phyloP scores from a whole-genome alignment of 495 filamentous ascomycete species.

The Aspergillus taichungensis region DNA sequence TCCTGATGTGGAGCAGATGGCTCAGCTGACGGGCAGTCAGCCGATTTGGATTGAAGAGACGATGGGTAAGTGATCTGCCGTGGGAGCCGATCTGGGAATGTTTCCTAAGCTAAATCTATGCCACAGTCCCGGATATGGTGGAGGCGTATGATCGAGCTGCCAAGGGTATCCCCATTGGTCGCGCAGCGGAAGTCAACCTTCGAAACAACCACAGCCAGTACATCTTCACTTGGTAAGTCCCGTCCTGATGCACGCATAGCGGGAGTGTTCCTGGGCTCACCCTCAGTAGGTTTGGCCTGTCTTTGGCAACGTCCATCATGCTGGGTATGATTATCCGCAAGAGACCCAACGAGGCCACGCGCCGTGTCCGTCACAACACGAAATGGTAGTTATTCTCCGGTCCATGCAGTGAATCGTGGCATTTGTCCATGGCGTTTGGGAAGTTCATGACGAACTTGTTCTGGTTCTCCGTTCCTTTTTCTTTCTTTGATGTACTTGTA shows the following conservation, averaged over 20 bases:
- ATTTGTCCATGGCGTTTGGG: slow-evolving; percentile 18
- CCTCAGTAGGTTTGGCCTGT: slow-evolving; percentile 70
- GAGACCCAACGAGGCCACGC: slow-evolving; percentile 61
- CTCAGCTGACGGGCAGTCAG: slow-evolving; percentile 71
- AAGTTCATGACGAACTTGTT: too few species aligned
- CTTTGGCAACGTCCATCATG: slow-evolving; percentile 84
- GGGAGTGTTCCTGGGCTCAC: slow-evolving; percentile 16
- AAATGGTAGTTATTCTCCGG: slow-evolving; percentile 51
- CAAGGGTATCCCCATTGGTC: slow-evolving; percentile 87
- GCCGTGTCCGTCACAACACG: slow-evolving; percentile 70
- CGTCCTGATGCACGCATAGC: background rate
- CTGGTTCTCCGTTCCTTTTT: slow-evolving; percentile 2
- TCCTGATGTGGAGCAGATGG: slow-evolving; percentile 90
- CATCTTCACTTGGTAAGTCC: slow-evolving; percentile 88
- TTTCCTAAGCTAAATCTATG: slow-evolving; percentile 10
- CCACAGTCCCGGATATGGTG: slow-evolving; percentile 65
- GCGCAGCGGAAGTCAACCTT: slow-evolving; percentile 83
- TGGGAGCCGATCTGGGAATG: slow-evolving; percentile 3
- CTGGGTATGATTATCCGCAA: slow-evolving; percentile 87
- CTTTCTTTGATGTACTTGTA: slow-evolving; percentile 6
- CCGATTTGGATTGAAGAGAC: slow-evolving; percentile 94
- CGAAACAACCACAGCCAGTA: slow-evolving; percentile 97
- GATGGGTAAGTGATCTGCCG: slow-evolving; percentile 52
- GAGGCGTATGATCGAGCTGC: slow-evolving; percentile 58
- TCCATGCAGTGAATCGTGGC: background rate